Percentiles rank a stretch among this genome's conserved stretches.
Conservation (phyloP, 192 early-diverging fungal species). For the Backusella tarrabulga region DNA sequence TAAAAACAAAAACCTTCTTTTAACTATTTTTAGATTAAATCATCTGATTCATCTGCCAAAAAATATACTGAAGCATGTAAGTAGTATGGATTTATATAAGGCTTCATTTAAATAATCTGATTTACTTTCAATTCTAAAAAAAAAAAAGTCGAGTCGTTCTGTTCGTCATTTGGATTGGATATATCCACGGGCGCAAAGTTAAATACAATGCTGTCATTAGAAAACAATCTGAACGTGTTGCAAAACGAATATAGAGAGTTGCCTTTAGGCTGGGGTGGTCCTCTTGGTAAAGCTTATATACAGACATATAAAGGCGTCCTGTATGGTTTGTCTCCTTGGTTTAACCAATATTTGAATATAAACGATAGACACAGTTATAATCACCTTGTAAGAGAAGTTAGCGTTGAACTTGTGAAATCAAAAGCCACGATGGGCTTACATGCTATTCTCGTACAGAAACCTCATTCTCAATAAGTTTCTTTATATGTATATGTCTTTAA, state of each 20-base stretch:
- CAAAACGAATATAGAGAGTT: conserved; percentile 28
- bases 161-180: conserved; percentile 14
- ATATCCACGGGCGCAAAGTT: conserved; percentile 20
- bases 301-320: conserved; percentile 3
- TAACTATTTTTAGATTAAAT: conserved; percentile 1
- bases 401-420: conserved; percentile 6
- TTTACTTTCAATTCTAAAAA: neutral
- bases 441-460: conserved; percentile 27
- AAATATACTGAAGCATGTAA: conserved; percentile 9
- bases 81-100: neutral
- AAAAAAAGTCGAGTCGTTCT: conserved; percentile 19
- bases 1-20: neutral
- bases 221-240: conserved; percentile 9
- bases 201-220: conserved; percentile 17
- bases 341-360: conserved; percentile 4
- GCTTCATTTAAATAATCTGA: neutral
- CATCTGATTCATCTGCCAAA: neutral
- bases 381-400: neutral
- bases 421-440: conserved; percentile 24
- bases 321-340: conserved; percentile 15
- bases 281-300: conserved; percentile 17
- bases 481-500: neutral
- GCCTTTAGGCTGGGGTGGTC: conserved; percentile 27
- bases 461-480: neutral
- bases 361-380: neutral